Base-by-base conservation (phyloP, 371 early-diverging fungal genomes). In the Saksenaea oblongispora region DNA sequence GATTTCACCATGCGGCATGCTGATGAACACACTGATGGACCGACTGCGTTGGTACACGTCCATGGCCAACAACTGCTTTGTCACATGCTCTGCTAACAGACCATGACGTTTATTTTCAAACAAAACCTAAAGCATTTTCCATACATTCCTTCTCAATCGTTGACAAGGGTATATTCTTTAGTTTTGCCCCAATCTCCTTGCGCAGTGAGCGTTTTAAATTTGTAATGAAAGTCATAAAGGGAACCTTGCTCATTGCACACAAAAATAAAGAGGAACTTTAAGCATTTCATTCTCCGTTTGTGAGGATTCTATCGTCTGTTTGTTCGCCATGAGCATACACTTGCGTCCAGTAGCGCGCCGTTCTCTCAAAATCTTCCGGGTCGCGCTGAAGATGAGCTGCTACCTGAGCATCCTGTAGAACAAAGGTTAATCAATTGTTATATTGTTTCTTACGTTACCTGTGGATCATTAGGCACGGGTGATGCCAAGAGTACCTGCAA, bases 11-110 rank as follows among this genome's bases (percentile, higher is more conserved):
- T 59, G 64, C 2, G 85, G 84, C 84, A 87, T 85, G 63, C 86
- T 88, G 56, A 88, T 80, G 56, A 85, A 91, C n/a, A 89, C 78
- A 36, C 88, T 87, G 35, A 91, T 63, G 58, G 73, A 73, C 44
- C 77, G 74, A 58, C 84, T 83, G 4, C 68, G 58, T 22, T 81
- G 63, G 61, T 84, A 91, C 14, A 61, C 72, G 2, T 78, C 74
- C 34, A 85, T 59, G 7, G 63, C 44, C 17, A 86, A 54, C 15
- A 89, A 70, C 31, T 77, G 76, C 31, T 85, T 70, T 24, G 76
- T 69, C 5, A 89, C 84, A 24, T 67, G 67, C 7, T 71, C 70
- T 22, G 86, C 86, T 88, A 64, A 39, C 36, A 14, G 13, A 53
- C 31, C 37, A 47, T 37, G 36, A 47, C 31, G 18, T 7, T 17